Base-by-base conservation (phyloP, 371 early-diverging fungal species). In the Mortierella sp. region DNA sequence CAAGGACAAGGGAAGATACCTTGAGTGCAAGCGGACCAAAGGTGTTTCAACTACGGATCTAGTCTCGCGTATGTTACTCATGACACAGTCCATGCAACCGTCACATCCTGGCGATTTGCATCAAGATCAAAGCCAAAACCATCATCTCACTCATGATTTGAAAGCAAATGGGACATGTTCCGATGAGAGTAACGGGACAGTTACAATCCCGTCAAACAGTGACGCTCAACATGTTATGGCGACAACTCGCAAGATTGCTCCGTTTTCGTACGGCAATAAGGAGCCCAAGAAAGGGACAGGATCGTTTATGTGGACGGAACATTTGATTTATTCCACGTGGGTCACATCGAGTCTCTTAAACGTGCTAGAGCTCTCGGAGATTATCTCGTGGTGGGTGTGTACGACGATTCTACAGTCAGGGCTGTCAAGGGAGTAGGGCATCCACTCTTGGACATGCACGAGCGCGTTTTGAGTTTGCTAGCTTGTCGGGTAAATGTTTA, bases 221-320 rank as follows among this genome's bases (percentile, higher is more conserved):
- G 35, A 8, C 35, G 6, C 35, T 35, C 35, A 35, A 35, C 35
- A 35, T 35, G 6, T 35, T 35, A 5, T 35, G 35, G 35, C 6
- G 3, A 35, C 6, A 35, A 8, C 35, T 97, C 91, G 90, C 72
- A 89, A 91, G 66, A 93, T 96, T 74, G 92, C 94, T 26, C 97
- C 95, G 76, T 97, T 97, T 79, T 94, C 96, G 12, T 90, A 94
- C 66, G 93, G 92, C 6, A 84, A 22, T 55, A 55, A 86, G 49
- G 95, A 95, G 70, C 96, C 96, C 16, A 86, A 89, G 77, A 75
- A 79, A 6, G 85, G 75, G 39, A 90, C 68, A 87, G 86, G 65
- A 88, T 97, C 5, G 94, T 98, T 30, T 99, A 98, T 84, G 95
- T 97, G 14, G 98, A 97, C 77, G 99, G 99, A 20, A 93, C 95